These are phyloP conservation scores for Parachlorella kessleri DNA, from an alignment of 139 green algal genomes.

Conservation along the genomic window DNA sequence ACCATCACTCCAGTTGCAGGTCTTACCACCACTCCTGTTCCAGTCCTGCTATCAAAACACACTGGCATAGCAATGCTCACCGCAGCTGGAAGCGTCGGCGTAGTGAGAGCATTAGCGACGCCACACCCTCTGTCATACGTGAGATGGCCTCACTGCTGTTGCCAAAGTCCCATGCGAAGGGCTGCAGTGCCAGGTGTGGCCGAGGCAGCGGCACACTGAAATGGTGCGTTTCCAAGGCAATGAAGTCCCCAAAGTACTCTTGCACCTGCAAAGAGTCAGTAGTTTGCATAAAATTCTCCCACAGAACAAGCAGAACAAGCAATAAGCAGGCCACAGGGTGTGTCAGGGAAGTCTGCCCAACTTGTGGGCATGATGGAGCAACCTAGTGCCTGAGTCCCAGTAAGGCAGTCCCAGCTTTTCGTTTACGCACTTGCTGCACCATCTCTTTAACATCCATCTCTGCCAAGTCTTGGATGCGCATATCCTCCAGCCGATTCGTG, in stretches of 20 bases:
- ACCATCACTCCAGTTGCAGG: too few relatives aligned
- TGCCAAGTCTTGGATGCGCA: constrained; percentile 93
- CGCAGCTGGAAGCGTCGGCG: constrained; percentile 78
- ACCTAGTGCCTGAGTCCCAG: too few relatives aligned
- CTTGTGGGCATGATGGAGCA: too few relatives aligned
- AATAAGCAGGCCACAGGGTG: too few relatives aligned
- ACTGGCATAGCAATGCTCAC: too few relatives aligned
- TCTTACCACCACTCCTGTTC: too few relatives aligned
- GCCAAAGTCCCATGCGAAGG: constrained; percentile 57
- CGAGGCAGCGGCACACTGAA: constrained; percentile 75
- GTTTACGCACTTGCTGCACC: constrained; percentile 52
- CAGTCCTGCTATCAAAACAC: too few relatives aligned
- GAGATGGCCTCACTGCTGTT: constrained; percentile 48
- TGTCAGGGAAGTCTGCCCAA: too few relatives aligned
- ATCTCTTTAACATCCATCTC: constrained; percentile 84
- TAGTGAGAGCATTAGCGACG: constrained; percentile 78
- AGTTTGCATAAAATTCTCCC: too few relatives aligned
- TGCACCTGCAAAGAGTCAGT: constrained; percentile 44
- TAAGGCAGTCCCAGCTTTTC: background rate
- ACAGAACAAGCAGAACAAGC: too few relatives aligned
- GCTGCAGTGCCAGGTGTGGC: constrained; percentile 42
- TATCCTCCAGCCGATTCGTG: constrained; percentile 87
- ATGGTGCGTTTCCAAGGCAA: constrained; percentile 78
- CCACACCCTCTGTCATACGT: constrained; percentile 81
- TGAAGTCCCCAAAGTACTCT: constrained; percentile 92